Percentiles rank a stretch among this genome's conserved stretches.
Conservation (phyloP, 148 eudicot species). For the Fagopyrum esculentum region DNA sequence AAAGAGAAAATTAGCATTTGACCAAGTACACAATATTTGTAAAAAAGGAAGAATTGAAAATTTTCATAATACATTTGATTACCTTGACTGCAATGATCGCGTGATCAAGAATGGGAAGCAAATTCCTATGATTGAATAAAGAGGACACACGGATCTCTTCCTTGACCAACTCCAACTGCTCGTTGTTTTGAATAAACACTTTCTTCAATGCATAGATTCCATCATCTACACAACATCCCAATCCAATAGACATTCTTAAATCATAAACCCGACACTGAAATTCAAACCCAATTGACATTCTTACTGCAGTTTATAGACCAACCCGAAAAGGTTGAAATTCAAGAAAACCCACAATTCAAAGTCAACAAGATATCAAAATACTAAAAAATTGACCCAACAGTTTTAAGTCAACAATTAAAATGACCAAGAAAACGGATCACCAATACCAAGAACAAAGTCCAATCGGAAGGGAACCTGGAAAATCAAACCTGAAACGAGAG, state of each 20-base stretch:
- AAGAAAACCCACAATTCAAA: neutral
- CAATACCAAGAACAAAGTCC: neutral
- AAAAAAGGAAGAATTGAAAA: no score
- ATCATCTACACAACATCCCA: slow-evolving; percentile 40
- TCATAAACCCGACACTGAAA: neutral
- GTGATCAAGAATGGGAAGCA: slow-evolving; percentile 95
- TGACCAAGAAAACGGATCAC: neutral
- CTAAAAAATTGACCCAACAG: neutral
- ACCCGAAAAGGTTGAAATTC: neutral
- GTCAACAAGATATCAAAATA: neutral
- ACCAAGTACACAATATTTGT: neutral
- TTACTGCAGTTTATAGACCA: neutral
- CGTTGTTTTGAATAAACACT: slow-evolving; percentile 79
- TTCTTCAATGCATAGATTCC: slow-evolving; percentile 98
- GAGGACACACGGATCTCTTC: slow-evolving; percentile 95
- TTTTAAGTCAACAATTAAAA: neutral
- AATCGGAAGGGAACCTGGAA: neutral
- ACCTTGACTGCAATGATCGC: slow-evolving; percentile 94
- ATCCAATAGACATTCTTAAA: neutral
- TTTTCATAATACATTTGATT: neutral
- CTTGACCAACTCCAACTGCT: slow-evolving; percentile 87
- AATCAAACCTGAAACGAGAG: slow-evolving; percentile 63
- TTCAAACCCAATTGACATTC: neutral
- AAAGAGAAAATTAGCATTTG: neutral
- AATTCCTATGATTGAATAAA: slow-evolving; percentile 79